Percentiles rank a stretch among this genome's conserved stretches.
Evolutionary conservation across 257 asterid genomes (phyloP).

Genomic region (Solanum peruvianum): DNA sequence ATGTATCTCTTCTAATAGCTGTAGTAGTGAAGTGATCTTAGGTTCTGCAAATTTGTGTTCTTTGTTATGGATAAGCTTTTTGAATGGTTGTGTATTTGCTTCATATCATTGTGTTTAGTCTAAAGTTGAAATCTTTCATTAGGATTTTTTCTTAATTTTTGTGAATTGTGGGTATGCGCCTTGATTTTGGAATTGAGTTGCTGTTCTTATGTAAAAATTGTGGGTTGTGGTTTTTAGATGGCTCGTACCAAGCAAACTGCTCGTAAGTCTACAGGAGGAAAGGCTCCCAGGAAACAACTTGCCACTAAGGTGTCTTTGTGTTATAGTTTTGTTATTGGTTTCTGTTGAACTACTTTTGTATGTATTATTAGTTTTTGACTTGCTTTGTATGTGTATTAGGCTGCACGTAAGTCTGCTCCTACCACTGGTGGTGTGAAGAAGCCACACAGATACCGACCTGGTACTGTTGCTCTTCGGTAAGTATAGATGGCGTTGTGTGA

Average conservation of each 20-base stretch:
- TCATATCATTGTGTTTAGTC: background rate
- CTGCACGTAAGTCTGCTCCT: slow-evolving; percentile 75
- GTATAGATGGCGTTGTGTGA: background rate
- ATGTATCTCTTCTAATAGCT: too few species aligned
- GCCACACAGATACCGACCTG: slow-evolving; percentile 63
- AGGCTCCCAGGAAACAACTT: slow-evolving; percentile 57
- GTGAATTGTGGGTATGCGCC: background rate
- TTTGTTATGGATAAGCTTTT: background rate
- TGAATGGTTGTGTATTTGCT: background rate
- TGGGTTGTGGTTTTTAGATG: slow-evolving; percentile 16
- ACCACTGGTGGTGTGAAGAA: slow-evolving; percentile 72
- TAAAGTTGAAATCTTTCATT: background rate
- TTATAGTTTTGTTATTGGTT: background rate
- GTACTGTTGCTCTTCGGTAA: slow-evolving; percentile 59
- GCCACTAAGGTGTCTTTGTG: slow-evolving; percentile 34
- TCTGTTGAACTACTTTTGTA: background rate
- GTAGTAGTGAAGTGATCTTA: background rate
- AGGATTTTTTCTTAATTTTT: background rate
- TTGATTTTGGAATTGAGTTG: background rate
- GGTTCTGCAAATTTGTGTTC: background rate
- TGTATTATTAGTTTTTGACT: background rate
- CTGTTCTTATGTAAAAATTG: background rate
- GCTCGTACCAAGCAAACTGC: slow-evolving; percentile 73
- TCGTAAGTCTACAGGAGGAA: slow-evolving; percentile 65
- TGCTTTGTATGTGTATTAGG: slow-evolving; percentile 5